phyloP scores from a whole-genome alignment of 2,329 filamentous ascomycete species.

The Dothiorella sarmentorum region DNA sequence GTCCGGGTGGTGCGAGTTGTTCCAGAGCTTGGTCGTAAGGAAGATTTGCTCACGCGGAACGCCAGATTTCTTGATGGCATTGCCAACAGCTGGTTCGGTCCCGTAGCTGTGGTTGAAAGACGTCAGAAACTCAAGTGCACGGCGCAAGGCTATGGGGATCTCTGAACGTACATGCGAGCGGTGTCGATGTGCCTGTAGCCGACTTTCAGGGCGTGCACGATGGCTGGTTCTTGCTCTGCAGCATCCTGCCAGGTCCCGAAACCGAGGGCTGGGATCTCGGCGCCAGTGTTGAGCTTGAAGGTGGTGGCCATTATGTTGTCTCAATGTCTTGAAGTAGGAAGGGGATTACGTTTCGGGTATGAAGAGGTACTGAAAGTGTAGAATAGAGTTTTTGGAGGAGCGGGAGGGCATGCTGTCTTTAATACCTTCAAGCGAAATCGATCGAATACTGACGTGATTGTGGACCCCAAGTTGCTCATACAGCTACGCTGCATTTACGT shows the following conservation, averaged over 20 bases:
- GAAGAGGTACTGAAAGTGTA: neutral
- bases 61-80: conserved; percentile 75
- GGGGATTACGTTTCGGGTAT: neutral
- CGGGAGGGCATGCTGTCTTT: neutral
- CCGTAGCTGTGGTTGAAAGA: conserved; percentile 60
- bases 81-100: conserved; percentile 75
- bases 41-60: conserved; percentile 85
- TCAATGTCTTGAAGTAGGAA: neutral
- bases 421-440: neutral
- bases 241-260: conserved; percentile 83
- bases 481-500: conserved; percentile 2
- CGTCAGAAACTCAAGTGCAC: neutral
- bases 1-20: conserved; percentile 72
- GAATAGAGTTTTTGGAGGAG: neutral
- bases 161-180: conserved; percentile 39
- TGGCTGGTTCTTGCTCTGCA: conserved; percentile 59
- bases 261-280: conserved; percentile 71
- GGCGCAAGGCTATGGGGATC: too few species aligned
- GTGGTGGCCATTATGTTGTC: conserved; percentile 21
- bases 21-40: conserved; percentile 91
- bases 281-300: conserved; percentile 63
- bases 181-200: conserved; percentile 48
- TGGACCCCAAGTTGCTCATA: neutral
- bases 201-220: conserved; percentile 31
- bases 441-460: neutral